phyloP scores from a whole-genome alignment of 768 basidiomycete genomes.

The Xerocomellus amylosporus region DNA sequence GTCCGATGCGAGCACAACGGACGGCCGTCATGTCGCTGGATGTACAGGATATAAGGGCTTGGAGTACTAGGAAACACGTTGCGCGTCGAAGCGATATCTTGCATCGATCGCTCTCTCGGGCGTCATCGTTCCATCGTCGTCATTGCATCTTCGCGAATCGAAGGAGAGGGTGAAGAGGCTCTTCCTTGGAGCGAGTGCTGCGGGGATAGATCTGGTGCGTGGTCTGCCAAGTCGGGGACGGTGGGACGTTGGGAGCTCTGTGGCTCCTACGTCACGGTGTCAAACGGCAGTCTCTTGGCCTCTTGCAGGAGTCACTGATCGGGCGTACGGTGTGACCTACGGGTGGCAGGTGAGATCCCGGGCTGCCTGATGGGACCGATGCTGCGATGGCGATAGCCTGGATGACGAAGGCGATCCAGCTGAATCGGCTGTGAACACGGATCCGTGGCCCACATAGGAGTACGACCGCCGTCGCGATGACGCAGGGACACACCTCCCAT shows the following conservation, averaged over 20 bases:
- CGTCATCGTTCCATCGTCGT: neutral
- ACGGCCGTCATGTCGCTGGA: neutral
- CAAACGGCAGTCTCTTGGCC: neutral
- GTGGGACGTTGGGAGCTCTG: neutral
- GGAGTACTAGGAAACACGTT: neutral
- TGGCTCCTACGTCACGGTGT: neutral
- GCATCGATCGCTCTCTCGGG: neutral
- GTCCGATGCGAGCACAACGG: slow-evolving; percentile 8
- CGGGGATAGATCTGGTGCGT: neutral
- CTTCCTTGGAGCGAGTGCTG: neutral
- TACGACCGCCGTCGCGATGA: slow-evolving; percentile 1
- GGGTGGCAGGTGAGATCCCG: neutral
- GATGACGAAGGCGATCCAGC: neutral
- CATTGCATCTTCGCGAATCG: neutral
- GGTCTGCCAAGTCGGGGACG: neutral
- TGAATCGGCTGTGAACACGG: neutral
- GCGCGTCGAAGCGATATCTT: neutral
- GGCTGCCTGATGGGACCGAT: neutral
- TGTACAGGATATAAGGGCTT: neutral
- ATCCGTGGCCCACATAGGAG: neutral
- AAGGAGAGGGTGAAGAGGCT: neutral
- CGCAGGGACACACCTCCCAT: neutral
- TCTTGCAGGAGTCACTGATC: neutral
- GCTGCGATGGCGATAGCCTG: neutral
- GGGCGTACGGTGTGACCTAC: neutral